A percentile compares a stretch with the other conserved stretches of the same genome.
Conservation (phyloP, 2,329 filamentous ascomycete species). For the Aspergillus sp. region DNA sequence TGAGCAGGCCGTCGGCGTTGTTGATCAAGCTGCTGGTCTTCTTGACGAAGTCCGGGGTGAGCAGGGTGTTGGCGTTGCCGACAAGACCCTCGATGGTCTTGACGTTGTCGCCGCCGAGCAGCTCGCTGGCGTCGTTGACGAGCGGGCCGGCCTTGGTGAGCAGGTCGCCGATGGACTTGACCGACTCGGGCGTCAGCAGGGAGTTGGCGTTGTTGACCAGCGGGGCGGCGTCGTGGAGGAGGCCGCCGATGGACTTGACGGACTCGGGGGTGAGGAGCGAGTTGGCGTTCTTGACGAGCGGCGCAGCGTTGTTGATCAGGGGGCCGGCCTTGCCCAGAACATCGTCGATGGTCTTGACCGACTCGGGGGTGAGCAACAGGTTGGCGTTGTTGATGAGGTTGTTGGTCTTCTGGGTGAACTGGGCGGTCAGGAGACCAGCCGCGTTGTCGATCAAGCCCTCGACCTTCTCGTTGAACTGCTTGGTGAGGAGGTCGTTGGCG, state of each 20-base stretch:
- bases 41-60: conserved; percentile 14
- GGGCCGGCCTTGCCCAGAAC: conserved; percentile 10
- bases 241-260: conserved; percentile 12
- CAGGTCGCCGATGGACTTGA: no score
- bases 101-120: conserved; percentile 11
- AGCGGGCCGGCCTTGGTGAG: conserved; percentile 7
- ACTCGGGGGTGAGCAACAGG: conserved; percentile 16
- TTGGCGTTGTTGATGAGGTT: conserved; percentile 17
- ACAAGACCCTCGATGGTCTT: no score
- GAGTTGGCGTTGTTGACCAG: conserved; percentile 13
- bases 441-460: background rate
- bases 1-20: conserved; percentile 9
- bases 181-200: conserved; percentile 14
- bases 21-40: conserved; percentile 12
- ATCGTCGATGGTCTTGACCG: conserved; percentile 17
- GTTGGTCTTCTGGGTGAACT: conserved; percentile 17
- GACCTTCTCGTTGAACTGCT: background rate
- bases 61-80: conserved; percentile 9
- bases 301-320: background rate
- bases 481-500: background rate
- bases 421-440: background rate
- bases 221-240: conserved; percentile 11
- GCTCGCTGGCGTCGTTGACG: conserved; percentile 12
- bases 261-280: conserved; percentile 15
- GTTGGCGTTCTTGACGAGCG: background rate